Evolutionary conservation across 2,329 filamentous ascomycete species (phyloP).

Genomic region (Clathrospora elynae): DNA sequence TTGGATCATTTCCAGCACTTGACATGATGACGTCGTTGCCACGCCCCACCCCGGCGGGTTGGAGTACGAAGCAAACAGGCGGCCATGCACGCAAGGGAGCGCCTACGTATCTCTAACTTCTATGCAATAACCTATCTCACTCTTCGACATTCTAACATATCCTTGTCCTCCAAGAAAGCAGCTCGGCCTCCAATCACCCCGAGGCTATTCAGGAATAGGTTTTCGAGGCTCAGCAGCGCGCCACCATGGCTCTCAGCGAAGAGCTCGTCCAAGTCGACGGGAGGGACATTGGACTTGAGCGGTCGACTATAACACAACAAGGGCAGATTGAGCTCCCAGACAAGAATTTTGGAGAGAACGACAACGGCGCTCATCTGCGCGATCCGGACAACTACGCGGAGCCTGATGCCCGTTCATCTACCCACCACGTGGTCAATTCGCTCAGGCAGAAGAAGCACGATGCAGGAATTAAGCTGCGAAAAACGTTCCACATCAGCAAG

Average conservation of each 20-base stretch:
- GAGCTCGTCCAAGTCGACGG: slow-evolving; percentile 24
- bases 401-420: slow-evolving; percentile 14
- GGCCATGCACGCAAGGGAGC: no score
- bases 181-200: no score
- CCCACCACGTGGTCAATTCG: slow-evolving; percentile 17
- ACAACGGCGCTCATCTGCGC: slow-evolving; percentile 22
- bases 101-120: no score
- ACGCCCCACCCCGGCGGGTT: no score
- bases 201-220: no score
- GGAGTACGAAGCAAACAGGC: no score
- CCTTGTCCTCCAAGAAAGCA: no score
- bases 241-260: slow-evolving; percentile 30
- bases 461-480: slow-evolving; percentile 29
- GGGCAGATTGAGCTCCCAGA: slow-evolving; percentile 18
- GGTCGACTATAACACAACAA: slow-evolving; percentile 16
- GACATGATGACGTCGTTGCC: no score
- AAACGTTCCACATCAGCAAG: slow-evolving; percentile 32
- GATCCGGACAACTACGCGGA: slow-evolving; percentile 4
- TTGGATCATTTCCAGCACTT: no score
- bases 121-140: no score
- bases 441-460: slow-evolving; percentile 28
- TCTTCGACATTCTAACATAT: no score
- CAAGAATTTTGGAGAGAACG: slow-evolving; percentile 24
- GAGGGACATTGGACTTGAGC: slow-evolving; percentile 19
- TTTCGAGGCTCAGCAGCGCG: background rate